Percentiles rank a stretch among this genome's conserved stretches.
These are phyloP conservation scores for Trichoderma sp. DNA, from an alignment of 2,329 filamentous ascomycete species.

Conservation along the genomic window DNA sequence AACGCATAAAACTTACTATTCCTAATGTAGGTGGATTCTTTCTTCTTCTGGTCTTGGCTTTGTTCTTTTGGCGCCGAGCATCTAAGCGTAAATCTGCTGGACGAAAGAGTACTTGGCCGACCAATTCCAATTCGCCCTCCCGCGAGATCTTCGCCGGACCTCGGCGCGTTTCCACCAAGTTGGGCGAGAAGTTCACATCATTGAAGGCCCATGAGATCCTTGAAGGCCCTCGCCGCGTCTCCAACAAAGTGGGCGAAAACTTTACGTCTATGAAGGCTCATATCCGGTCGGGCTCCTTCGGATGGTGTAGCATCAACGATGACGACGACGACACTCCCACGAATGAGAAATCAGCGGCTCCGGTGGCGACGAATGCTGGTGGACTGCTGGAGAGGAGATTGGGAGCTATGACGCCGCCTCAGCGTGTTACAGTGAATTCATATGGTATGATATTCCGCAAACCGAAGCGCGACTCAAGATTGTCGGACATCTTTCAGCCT, in stretches of 20 bases:
- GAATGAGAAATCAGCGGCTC: not conserved
- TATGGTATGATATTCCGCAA: slow-evolving; percentile 15
- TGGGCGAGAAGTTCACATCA: slow-evolving; percentile 31
- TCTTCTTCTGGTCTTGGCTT: slow-evolving; percentile 43
- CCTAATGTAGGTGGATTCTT: slow-evolving; percentile 41
- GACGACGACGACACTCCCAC: not conserved
- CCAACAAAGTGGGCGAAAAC: not conserved
- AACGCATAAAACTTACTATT: not conserved
- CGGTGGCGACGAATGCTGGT: not conserved
- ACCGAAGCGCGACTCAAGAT: not conserved
- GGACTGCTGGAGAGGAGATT: not conserved
- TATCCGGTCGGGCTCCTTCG: not conserved
- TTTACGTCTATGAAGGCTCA: slow-evolving; percentile 36
- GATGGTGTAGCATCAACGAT: slow-evolving; percentile 35
- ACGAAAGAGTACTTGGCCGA: not conserved
- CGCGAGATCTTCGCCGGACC: not conserved
- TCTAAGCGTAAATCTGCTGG: slow-evolving; percentile 20
- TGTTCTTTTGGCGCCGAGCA: slow-evolving; percentile 44
- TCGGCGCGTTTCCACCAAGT: not conserved
- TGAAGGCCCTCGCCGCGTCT: not conserved
- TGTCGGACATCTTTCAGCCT: slow-evolving; percentile 2
- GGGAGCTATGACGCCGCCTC: not conserved
- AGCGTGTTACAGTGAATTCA: slow-evolving; percentile 10
- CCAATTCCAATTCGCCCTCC: not conserved
- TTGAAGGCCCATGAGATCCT: slow-evolving; percentile 25